phyloP scores from a whole-genome alignment of 2,329 filamentous ascomycete species.

The Alternaria alternata region DNA sequence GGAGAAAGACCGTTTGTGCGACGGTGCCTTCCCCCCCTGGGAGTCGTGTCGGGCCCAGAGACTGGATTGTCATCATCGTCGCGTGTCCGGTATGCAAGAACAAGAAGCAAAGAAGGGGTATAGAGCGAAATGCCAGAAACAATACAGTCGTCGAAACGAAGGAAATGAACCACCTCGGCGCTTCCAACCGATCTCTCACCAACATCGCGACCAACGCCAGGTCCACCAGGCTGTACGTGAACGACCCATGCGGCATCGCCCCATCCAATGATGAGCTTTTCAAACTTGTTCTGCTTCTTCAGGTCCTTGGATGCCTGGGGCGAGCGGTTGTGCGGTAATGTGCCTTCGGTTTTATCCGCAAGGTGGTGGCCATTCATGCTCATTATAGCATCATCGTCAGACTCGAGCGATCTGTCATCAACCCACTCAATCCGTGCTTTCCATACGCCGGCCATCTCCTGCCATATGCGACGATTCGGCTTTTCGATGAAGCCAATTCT shows the following conservation, averaged over 20 bases:
- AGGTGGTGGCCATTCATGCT: slow-evolving; percentile 46
- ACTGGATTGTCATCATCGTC: slow-evolving; percentile 71
- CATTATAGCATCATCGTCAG: slow-evolving; percentile 66
- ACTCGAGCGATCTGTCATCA: slow-evolving; percentile 80
- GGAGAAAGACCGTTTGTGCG: slow-evolving; percentile 83
- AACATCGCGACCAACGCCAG: slow-evolving; percentile 70
- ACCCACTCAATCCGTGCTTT: slow-evolving; percentile 94
- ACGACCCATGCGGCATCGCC: slow-evolving; percentile 96
- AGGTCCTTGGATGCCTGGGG: slow-evolving; percentile 48
- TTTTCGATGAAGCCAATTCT: slow-evolving; percentile 90
- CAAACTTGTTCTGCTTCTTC: slow-evolving; percentile 54
- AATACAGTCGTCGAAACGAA: slow-evolving; percentile 92
- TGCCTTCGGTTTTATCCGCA: slow-evolving; percentile 42
- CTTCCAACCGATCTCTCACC: slow-evolving; percentile 77
- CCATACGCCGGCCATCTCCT: slow-evolving; percentile 96
- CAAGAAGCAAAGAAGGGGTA: slow-evolving; percentile 87
- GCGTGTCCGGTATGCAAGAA: slow-evolving; percentile 86
- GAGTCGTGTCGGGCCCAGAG: slow-evolving; percentile 64
- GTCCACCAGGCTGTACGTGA: slow-evolving; percentile 81
- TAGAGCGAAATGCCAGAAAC: slow-evolving; percentile 97
- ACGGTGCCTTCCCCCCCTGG: slow-evolving; percentile 71
- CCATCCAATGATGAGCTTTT: slow-evolving; percentile 93
- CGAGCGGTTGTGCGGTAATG: slow-evolving; percentile 56
- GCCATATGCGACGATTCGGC: slow-evolving; percentile 86
- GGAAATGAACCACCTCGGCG: slow-evolving; percentile 89